Evolutionary conservation across 1,284 basidiomycete genomes (phyloP).

Genomic region (Trichosporon sp.): DNA sequence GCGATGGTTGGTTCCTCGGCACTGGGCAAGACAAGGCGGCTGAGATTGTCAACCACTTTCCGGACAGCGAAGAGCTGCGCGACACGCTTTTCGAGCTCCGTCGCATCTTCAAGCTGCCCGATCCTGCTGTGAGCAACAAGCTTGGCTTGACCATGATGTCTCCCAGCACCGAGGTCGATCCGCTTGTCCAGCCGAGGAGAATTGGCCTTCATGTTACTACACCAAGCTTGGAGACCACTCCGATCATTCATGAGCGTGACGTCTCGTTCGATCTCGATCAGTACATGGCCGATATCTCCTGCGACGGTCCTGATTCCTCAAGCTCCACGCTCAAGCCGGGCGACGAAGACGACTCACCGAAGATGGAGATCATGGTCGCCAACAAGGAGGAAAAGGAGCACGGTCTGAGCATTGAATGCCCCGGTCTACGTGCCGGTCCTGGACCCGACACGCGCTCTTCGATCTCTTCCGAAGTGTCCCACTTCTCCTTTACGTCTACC

Average conservation of each 20-base stretch:
- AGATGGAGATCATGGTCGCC: not conserved
- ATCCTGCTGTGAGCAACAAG: not conserved
- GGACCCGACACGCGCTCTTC: not conserved
- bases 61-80: not conserved
- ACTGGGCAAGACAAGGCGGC: constrained; percentile 21
- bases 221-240: not conserved
- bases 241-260: constrained; percentile 16
- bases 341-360: not conserved
- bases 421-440: not conserved
- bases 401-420: not conserved
- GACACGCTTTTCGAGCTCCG: constrained; percentile 13
- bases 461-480: not conserved
- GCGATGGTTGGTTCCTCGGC: constrained; percentile 34
- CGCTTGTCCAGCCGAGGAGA: not conserved
- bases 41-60: constrained; percentile 18
- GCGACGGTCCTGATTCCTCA: not conserved
- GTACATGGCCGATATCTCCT: constrained; percentile 27
- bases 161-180: not conserved
- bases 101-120: not conserved
- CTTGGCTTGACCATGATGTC: not conserved
- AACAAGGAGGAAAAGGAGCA: not conserved
- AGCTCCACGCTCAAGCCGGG: not conserved
- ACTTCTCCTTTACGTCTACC: not conserved
- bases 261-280: constrained; percentile 35
- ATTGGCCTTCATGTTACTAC: not conserved